Conservation (phyloP, 257 asterid genomes). For the Plantago elongata region DNA sequence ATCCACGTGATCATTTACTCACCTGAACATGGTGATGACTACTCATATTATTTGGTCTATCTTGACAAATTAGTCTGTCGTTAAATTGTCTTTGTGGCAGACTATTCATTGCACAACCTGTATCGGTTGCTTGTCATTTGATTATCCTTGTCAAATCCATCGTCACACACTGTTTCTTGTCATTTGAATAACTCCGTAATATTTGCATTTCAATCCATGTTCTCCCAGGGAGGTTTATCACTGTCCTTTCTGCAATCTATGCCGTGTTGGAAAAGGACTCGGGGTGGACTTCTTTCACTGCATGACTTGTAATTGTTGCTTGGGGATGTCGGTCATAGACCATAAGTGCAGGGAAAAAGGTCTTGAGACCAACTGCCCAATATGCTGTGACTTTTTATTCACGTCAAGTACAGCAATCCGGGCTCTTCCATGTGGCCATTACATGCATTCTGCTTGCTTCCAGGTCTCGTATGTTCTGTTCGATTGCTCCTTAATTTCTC, state of each 20-base stretch:
- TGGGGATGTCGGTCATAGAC: conserved; percentile 64
- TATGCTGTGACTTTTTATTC: conserved; percentile 89
- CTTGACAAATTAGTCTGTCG: too few species aligned
- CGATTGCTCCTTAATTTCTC: background rate
- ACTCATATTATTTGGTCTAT: too few species aligned
- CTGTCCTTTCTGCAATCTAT: conserved; percentile 93
- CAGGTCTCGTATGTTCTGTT: conserved; percentile 47
- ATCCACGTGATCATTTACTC: too few species aligned
- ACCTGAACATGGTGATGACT: too few species aligned
- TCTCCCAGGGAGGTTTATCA: conserved; percentile 80
- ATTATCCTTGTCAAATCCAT: background rate
- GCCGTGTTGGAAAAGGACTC: conserved; percentile 93
- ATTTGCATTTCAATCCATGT: conserved; percentile 11
- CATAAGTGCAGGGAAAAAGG: conserved; percentile 97
- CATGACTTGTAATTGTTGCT: conserved; percentile 97
- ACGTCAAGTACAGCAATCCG: conserved; percentile 88
- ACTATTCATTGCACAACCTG: too few species aligned
- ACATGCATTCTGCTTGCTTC: conserved; percentile 98
- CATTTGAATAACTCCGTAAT: background rate
- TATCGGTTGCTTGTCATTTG: background rate
- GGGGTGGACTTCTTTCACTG: conserved; percentile 91
- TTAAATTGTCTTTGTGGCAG: too few species aligned
- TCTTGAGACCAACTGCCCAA: conserved; percentile 94
- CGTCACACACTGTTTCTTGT: background rate
- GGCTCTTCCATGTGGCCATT: conserved; percentile 97